Conservation (phyloP, 225 moss, liverwort and hornwort genomes). For the Takakia lepidozioides region DNA sequence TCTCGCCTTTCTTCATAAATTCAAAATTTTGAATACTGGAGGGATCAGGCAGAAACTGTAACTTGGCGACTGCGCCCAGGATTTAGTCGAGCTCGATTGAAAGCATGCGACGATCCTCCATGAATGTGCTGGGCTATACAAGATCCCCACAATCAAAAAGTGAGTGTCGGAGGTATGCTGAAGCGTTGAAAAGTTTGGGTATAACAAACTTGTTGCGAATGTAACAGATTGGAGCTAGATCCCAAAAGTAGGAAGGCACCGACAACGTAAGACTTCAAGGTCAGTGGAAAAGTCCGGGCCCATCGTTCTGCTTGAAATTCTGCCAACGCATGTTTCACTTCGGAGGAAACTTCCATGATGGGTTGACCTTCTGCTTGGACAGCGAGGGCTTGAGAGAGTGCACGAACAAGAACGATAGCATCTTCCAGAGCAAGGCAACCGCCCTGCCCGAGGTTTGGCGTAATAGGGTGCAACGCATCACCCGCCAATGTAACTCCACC, state of each 20-base stretch:
- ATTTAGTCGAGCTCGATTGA: no score
- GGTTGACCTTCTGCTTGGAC: no score
- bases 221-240: neutral
- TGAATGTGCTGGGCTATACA: no score
- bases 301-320: constrained; percentile 1
- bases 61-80: no score
- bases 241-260: neutral
- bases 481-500: constrained; percentile 5
- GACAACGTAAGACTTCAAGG: neutral
- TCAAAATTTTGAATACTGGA: no score
- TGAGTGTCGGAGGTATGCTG: neutral
- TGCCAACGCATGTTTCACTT: neutral
- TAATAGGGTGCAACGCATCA: constrained; percentile 5
- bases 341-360: neutral
- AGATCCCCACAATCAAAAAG: constrained; percentile 4
- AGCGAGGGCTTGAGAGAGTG: neutral
- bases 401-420: neutral
- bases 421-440: constrained; percentile 8
- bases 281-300: constrained; percentile 2
- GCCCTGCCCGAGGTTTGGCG: constrained; percentile 5
- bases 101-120: no score
- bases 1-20: no score
- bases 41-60: no score
- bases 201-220: neutral
- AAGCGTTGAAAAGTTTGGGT: neutral